Conservation (phyloP, 1,139 yeast species). For the Wickerhamomyces sp. region DNA sequence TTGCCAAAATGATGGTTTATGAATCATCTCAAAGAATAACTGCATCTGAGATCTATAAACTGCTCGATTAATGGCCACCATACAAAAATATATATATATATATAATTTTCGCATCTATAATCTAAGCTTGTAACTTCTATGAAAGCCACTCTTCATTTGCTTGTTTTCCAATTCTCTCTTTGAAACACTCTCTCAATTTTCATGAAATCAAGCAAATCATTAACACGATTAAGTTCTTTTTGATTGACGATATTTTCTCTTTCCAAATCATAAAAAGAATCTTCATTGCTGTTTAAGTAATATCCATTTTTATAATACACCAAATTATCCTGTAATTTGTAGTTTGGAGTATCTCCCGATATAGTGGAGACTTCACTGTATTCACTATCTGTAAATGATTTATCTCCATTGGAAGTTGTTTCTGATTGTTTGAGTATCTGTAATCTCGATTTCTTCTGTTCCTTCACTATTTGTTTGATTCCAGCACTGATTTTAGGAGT, state of each 20-base stretch:
- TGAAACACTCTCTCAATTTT: constrained; percentile 18
- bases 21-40: constrained; percentile 33
- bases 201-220: constrained; percentile 18
- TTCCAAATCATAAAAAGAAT: constrained; percentile 18
- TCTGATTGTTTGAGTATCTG: constrained; percentile 14
- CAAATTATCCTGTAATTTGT: constrained; percentile 16
- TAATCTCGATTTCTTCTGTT: constrained; percentile 19
- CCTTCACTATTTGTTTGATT: constrained; percentile 21
- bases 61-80: background rate
- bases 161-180: constrained; percentile 1
- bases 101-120: no score
- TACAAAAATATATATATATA: background rate
- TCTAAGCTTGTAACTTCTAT: no score
- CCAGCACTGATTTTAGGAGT: constrained; percentile 21
- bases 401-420: constrained; percentile 7
- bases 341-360: constrained; percentile 22
- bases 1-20: constrained; percentile 32
- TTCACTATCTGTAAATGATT: constrained; percentile 17
- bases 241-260: constrained; percentile 15
- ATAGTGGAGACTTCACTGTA: constrained; percentile 22
- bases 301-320: constrained; percentile 23
- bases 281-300: constrained; percentile 18
- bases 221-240: constrained; percentile 17
- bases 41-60: constrained; percentile 24
- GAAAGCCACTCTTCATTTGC: no score